Evolutionary conservation across 2,329 filamentous ascomycete species (phyloP).

Genomic region (Penicillium sp.): DNA sequence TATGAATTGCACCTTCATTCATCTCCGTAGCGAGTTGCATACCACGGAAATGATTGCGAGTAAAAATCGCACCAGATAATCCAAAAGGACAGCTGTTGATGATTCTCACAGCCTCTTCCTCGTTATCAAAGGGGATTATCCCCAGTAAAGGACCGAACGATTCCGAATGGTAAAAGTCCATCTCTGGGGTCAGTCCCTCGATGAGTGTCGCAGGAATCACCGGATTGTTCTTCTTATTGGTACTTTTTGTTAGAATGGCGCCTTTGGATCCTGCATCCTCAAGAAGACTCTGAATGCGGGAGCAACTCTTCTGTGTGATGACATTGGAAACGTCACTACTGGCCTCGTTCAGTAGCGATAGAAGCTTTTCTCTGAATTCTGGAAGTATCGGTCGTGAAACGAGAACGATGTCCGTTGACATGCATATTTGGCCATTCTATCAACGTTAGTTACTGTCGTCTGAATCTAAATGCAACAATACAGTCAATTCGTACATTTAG

Average conservation of each 20-base stretch:
- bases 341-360: slow-evolving; percentile 26
- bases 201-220: slow-evolving; percentile 50
- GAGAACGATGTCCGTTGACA: slow-evolving; percentile 60
- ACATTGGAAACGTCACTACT: too few relatives aligned
- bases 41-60: slow-evolving; percentile 42
- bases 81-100: slow-evolving; percentile 41
- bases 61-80: slow-evolving; percentile 42
- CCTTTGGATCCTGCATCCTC: too few relatives aligned
- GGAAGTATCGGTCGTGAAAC: slow-evolving; percentile 45
- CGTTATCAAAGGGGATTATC: slow-evolving; percentile 49
- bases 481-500: slow-evolving; percentile 51
- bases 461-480: too few relatives aligned
- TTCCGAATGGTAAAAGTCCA: slow-evolving; percentile 52
- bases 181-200: slow-evolving; percentile 54
- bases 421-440: slow-evolving; percentile 71
- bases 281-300: too few relatives aligned
- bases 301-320: slow-evolving; percentile 54
- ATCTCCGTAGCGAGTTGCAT: slow-evolving; percentile 57
- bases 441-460: too few relatives aligned
- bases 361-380: slow-evolving; percentile 50
- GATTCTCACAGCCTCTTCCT: slow-evolving; percentile 35
- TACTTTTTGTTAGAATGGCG: too few relatives aligned
- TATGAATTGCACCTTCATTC: slow-evolving; percentile 61
- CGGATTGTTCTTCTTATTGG: too few relatives aligned
- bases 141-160: slow-evolving; percentile 68